These are phyloP conservation scores for Cladosporium sp. DNA, from an alignment of 2,329 filamentous ascomycete species.

Conservation along the genomic window DNA sequence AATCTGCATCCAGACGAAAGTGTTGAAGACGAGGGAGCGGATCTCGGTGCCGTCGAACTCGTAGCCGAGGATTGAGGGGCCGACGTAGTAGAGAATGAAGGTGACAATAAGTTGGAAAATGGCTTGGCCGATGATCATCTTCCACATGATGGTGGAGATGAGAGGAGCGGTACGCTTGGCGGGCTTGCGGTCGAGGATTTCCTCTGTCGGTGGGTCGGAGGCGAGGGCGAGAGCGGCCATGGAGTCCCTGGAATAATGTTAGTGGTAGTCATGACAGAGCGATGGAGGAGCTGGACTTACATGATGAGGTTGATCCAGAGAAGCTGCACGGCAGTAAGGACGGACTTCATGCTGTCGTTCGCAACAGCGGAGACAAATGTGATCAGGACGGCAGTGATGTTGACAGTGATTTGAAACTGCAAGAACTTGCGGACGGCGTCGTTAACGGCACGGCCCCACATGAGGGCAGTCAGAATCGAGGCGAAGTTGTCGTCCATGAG, in stretches of 20 bases:
- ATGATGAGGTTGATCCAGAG: slow-evolving; percentile 98
- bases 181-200: slow-evolving; percentile 76
- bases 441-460: slow-evolving; percentile 62
- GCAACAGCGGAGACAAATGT: slow-evolving; percentile 86
- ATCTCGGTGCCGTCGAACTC: slow-evolving; percentile 56
- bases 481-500: slow-evolving; percentile 64
- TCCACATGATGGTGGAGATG: slow-evolving; percentile 97
- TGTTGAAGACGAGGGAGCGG: slow-evolving; percentile 89
- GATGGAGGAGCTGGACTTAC: slow-evolving; percentile 37
- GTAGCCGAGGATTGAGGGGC: slow-evolving; percentile 60
- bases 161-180: slow-evolving; percentile 71
- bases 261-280: background rate
- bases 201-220: slow-evolving; percentile 81
- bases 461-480: slow-evolving; percentile 63
- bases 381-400: slow-evolving; percentile 83
- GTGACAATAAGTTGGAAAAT: slow-evolving; percentile 81
- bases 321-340: slow-evolving; percentile 85
- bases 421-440: slow-evolving; percentile 57
- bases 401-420: slow-evolving; percentile 80
- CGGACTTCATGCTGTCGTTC: slow-evolving; percentile 66
- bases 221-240: slow-evolving; percentile 88
- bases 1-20: slow-evolving; percentile 99
- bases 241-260: slow-evolving; percentile 59
- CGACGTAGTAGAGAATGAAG: slow-evolving; percentile 80
- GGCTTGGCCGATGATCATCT: slow-evolving; percentile 95